Conservation (phyloP, 1,284 basidiomycete species). For the Pascua guehoae region DNA sequence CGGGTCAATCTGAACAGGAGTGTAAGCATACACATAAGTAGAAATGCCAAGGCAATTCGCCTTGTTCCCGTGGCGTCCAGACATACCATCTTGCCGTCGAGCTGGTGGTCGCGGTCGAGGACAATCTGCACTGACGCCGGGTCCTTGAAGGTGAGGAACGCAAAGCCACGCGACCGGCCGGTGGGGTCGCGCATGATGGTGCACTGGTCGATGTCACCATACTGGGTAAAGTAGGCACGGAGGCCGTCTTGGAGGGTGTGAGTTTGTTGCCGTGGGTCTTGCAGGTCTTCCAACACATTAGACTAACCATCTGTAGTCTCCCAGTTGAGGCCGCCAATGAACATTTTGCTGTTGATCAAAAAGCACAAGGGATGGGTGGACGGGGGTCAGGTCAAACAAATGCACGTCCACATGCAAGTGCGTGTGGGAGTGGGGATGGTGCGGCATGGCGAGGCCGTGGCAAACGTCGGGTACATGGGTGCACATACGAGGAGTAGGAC, state of each 20-base stretch:
- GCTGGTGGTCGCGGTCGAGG: constrained; percentile 79
- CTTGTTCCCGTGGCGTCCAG: background rate
- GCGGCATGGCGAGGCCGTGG: background rate
- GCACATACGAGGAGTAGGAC: constrained; percentile 1
- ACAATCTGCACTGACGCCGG: constrained; percentile 83
- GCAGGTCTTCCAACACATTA: background rate
- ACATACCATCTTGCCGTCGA: constrained; percentile 89
- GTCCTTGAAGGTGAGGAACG: constrained; percentile 87
- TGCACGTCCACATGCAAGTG: background rate
- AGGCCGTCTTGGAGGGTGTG: constrained; percentile 61
- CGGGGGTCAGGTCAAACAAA: background rate
- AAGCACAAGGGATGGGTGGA: background rate
- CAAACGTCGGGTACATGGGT: no score
- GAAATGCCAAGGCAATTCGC: no score
- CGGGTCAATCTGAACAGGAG: constrained; percentile 80
- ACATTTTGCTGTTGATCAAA: constrained; percentile 78
- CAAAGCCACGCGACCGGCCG: constrained; percentile 87
- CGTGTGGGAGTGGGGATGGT: background rate
- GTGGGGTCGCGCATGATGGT: constrained; percentile 93
- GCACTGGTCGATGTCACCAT: constrained; percentile 84
- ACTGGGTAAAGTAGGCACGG: constrained; percentile 79
- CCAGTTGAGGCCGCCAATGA: constrained; percentile 94
- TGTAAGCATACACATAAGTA: background rate
- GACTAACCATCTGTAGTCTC: constrained; percentile 84
- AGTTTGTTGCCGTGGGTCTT: constrained; percentile 1